A percentile compares a stretch with the other conserved stretches of the same genome.
phyloP scores from a whole-genome alignment of 306 rosid species.

The Acmispon strigosus region DNA sequence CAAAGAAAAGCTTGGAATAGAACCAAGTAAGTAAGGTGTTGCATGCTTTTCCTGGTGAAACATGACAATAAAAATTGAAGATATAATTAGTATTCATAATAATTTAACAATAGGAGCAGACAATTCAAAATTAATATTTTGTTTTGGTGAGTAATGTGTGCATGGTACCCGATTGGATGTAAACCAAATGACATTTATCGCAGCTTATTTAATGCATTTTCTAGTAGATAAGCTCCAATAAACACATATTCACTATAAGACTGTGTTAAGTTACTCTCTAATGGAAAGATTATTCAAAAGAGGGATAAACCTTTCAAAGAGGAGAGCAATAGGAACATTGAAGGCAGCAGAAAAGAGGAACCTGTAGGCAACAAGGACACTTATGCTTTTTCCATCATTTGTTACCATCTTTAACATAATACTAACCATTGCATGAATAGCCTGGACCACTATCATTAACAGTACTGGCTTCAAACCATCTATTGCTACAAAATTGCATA shows the following conservation, averaged over 20 bases:
- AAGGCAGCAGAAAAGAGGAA: constrained; percentile 40
- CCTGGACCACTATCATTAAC: constrained; percentile 41
- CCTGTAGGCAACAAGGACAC: constrained; percentile 49
- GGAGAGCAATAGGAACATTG: constrained; percentile 41
- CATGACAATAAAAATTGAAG: background rate
- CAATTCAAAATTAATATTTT: background rate
- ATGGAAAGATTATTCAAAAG: background rate
- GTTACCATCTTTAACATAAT: constrained; percentile 47
- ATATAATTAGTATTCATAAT: background rate
- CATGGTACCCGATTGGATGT: background rate
- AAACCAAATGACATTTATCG: too few species aligned
- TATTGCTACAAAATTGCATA: constrained; percentile 29
- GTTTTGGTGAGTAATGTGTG: background rate
- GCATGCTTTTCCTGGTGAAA: constrained; percentile 36
- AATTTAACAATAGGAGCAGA: background rate
- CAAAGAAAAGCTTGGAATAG: constrained; percentile 47
- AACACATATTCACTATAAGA: too few species aligned
- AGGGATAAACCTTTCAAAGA: constrained; percentile 43
- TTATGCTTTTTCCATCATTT: constrained; percentile 46
- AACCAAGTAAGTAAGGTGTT: constrained; percentile 27
- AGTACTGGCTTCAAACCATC: constrained; percentile 39
- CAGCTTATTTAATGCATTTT: too few species aligned
- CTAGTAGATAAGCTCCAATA: too few species aligned
- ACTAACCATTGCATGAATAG: constrained; percentile 34
- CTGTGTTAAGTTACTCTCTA: too few species aligned